Conservation (phyloP, 345 rosid species). For the Lepidium africanum region DNA sequence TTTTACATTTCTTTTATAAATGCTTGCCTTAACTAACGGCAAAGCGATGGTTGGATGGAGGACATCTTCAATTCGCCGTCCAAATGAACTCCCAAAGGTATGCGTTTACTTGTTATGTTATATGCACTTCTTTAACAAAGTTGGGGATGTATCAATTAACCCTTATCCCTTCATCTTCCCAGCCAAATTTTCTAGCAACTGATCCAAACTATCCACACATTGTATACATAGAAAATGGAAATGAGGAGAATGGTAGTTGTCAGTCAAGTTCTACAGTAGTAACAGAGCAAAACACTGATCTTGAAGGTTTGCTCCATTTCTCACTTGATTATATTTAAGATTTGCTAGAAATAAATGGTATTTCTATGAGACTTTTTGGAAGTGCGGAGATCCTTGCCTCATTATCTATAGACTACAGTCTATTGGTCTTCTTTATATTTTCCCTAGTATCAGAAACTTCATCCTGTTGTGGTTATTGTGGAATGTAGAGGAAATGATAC, state of each 20-base stretch:
- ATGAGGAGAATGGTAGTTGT: slow-evolving; percentile 7
- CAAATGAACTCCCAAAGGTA: slow-evolving; percentile 82
- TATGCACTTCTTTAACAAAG: neutral
- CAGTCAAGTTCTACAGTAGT: slow-evolving; percentile 27
- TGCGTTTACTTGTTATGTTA: neutral
- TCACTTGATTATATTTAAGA: neutral
- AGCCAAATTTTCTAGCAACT: slow-evolving; percentile 57
- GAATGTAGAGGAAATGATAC: slow-evolving; percentile 72
- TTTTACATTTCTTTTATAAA: neutral
- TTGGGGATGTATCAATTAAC: neutral
- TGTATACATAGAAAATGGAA: slow-evolving; percentile 44
- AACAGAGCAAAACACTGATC: slow-evolving; percentile 38
- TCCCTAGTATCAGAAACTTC: neutral
- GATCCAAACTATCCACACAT: slow-evolving; percentile 82
- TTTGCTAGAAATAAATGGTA: neutral
- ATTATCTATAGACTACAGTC: neutral
- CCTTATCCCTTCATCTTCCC: slow-evolving; percentile 20
- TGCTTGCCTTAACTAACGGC: slow-evolving; percentile 37
- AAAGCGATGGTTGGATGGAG: slow-evolving; percentile 93
- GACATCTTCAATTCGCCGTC: slow-evolving; percentile 86
- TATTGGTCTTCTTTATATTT: neutral
- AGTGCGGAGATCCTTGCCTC: neutral
- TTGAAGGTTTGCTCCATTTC: slow-evolving; percentile 56
- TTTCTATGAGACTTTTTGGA: neutral
- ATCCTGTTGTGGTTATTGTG: neutral